Percentiles rank a stretch among this genome's conserved stretches.
Evolutionary conservation across 192 early-diverging fungal species (phyloP).

Genomic region (Allomyces macrogynus): DNA sequence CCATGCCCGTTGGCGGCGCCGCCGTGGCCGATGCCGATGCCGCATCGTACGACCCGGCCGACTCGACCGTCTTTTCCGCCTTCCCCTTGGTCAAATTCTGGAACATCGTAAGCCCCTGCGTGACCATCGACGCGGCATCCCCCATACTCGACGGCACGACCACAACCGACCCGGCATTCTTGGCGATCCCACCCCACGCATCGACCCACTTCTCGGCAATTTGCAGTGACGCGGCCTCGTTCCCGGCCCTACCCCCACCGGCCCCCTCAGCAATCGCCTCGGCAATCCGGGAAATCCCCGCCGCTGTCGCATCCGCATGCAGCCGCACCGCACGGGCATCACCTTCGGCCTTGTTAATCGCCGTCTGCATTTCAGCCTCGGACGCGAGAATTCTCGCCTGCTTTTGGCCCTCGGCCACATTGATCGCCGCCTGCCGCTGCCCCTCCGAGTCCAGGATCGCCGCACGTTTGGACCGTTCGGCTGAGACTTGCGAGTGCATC

Average conservation of each 20-base stretch:
- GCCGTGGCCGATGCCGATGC: too few relatives aligned
- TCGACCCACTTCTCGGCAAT: conserved; percentile 95
- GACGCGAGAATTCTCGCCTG: conserved; percentile 81
- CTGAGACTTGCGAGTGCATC: conserved; percentile 96
- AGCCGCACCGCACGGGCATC: conserved; percentile 77
- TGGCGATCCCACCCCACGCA: conserved; percentile 77
- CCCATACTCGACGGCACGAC: conserved; percentile 54
- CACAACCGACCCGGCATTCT: conserved; percentile 74
- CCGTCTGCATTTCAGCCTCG: conserved; percentile 69
- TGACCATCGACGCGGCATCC: conserved; percentile 74
- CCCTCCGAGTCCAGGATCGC: conserved; percentile 77
- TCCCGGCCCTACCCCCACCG: conserved; percentile 22
- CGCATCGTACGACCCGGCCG: too few relatives aligned
- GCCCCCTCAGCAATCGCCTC: conserved; percentile 41
- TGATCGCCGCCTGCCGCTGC: conserved; percentile 79
- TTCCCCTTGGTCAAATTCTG: not conserved
- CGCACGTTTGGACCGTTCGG: conserved; percentile 85
- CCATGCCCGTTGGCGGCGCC: too few relatives aligned
- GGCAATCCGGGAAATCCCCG: conserved; percentile 62
- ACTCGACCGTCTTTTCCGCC: too few relatives aligned
- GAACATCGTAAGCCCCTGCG: conserved; percentile 28
- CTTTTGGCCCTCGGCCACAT: conserved; percentile 88
- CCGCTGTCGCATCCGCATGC: conserved; percentile 58
- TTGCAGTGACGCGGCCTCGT: conserved; percentile 68
- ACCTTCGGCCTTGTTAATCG: conserved; percentile 76